Evolutionary conservation across 768 basidiomycete species (phyloP).

Genomic region (Steccherinum ochraceum): DNA sequence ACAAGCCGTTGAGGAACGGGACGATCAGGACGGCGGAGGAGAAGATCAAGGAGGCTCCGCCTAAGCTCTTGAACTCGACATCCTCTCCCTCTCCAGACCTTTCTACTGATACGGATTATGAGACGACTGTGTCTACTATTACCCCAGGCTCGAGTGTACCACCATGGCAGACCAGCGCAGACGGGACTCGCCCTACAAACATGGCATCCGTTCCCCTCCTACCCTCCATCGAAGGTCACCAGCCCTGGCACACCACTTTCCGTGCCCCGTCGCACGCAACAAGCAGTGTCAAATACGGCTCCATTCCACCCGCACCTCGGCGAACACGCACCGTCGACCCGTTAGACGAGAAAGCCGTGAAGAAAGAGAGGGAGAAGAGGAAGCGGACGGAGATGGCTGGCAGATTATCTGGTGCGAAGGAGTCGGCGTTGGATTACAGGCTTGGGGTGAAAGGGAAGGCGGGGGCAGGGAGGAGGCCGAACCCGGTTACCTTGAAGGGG

Average conservation of each 20-base stretch:
- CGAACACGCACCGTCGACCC: not conserved
- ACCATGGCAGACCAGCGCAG: constrained; percentile 1
- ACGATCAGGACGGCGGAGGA: constrained; percentile 56
- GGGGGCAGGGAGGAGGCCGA: constrained; percentile 28
- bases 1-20: constrained; percentile 72
- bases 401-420: constrained; percentile 55
- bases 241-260: constrained; percentile 68
- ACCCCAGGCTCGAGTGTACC: not conserved
- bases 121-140: constrained; percentile 4
- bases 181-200: not conserved
- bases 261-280: constrained; percentile 49
- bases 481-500: constrained; percentile 62
- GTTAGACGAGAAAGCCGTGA: constrained; percentile 32
- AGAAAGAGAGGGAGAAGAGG: constrained; percentile 41
- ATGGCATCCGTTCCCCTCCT: constrained; percentile 43
- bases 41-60: constrained; percentile 49
- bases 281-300: constrained; percentile 48
- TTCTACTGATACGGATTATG: constrained; percentile 11
- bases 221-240: constrained; percentile 48
- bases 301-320: constrained; percentile 28
- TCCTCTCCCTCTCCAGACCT: constrained; percentile 1
- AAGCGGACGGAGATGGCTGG: constrained; percentile 49
- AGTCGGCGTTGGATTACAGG: constrained; percentile 72
- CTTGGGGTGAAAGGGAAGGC: constrained; percentile 43
- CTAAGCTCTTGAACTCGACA: constrained; percentile 26